Conservation (phyloP, 805 yeast species). For the Wickerhamiella hasegawae region DNA sequence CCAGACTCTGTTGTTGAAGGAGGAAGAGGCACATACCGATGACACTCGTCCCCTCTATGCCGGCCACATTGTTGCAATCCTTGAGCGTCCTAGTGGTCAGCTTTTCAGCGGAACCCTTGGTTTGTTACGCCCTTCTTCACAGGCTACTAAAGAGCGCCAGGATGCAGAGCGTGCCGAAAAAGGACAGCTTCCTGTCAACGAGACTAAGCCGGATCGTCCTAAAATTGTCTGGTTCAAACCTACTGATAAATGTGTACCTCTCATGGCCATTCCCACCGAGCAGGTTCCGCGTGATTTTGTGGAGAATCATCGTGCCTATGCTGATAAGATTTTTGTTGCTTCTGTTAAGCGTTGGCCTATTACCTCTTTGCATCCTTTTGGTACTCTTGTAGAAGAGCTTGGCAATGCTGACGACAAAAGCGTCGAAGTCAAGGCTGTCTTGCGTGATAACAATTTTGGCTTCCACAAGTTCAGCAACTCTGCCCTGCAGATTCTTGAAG, state of each 20-base stretch:
- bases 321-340: conserved; percentile 76
- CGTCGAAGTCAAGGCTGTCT: conserved; percentile 74
- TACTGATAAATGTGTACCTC: conserved; percentile 92
- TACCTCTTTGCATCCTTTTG: conserved; percentile 95
- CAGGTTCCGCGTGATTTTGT: conserved; percentile 95
- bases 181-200: conserved; percentile 16
- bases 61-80: conserved; percentile 96
- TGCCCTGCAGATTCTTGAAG: conserved; percentile 25
- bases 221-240: conserved; percentile 99
- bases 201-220: conserved; percentile 34
- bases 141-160: conserved; percentile 63
- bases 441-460: conserved; percentile 45
- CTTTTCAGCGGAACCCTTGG: conserved; percentile 90
- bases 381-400: conserved; percentile 73
- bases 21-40: conserved; percentile 90
- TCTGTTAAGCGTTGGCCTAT: conserved; percentile 98
- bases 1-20: conserved; percentile 76
- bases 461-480: conserved; percentile 28
- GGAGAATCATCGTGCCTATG: conserved; percentile 73
- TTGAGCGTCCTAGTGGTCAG: conserved; percentile 95
- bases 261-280: conserved; percentile 96
- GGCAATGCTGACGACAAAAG: conserved; percentile 64
- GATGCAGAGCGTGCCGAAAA: conserved; percentile 21
- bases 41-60: conserved; percentile 89
- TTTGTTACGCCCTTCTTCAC: conserved; percentile 85